Conservation (phyloP, 2,329 filamentous ascomycete species). For the Fusarium acutatum region DNA sequence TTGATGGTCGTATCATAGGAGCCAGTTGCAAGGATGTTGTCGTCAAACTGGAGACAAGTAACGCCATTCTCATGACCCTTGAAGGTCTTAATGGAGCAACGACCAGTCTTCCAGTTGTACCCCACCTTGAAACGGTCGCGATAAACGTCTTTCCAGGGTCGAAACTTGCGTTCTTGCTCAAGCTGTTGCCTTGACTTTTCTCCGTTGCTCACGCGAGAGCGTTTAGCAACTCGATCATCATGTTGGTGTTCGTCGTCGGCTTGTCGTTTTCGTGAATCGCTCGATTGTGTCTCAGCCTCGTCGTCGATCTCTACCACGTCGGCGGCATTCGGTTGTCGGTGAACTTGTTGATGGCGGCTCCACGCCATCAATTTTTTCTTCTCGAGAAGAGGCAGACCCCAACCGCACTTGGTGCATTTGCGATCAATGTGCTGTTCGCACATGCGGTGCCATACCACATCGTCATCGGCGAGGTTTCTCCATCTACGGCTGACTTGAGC, state of each 20-base stretch:
- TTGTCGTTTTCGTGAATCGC: constrained; percentile 48
- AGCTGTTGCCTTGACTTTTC: constrained; percentile 46
- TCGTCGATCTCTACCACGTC: constrained; percentile 40
- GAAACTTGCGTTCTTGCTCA: constrained; percentile 58
- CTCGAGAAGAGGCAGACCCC: constrained; percentile 90
- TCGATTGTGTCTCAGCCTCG: constrained; percentile 27
- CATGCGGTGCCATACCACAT: constrained; percentile 97
- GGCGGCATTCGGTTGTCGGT: constrained; percentile 45
- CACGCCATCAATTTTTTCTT: constrained; percentile 87
- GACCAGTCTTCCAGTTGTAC: constrained; percentile 96
- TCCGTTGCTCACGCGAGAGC: constrained; percentile 42
- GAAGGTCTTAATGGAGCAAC: constrained; percentile 85
- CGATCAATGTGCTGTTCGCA: constrained; percentile 96
- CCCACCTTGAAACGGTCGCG: constrained; percentile 94
- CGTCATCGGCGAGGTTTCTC: constrained; percentile 91
- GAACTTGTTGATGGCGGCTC: constrained; percentile 82
- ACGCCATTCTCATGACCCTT: constrained; percentile 84
- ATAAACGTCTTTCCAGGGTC: constrained; percentile 97
- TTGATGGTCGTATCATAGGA: constrained; percentile 96
- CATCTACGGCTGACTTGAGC: constrained; percentile 92
- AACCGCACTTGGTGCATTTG: constrained; percentile 94
- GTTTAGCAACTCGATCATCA: constrained; percentile 43
- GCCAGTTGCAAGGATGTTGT: constrained; percentile 90
- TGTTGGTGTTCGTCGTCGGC: constrained; percentile 43
- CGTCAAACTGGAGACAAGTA: constrained; percentile 70